Conservation (phyloP, 805 yeast species). For the Starmerella kuoi region DNA sequence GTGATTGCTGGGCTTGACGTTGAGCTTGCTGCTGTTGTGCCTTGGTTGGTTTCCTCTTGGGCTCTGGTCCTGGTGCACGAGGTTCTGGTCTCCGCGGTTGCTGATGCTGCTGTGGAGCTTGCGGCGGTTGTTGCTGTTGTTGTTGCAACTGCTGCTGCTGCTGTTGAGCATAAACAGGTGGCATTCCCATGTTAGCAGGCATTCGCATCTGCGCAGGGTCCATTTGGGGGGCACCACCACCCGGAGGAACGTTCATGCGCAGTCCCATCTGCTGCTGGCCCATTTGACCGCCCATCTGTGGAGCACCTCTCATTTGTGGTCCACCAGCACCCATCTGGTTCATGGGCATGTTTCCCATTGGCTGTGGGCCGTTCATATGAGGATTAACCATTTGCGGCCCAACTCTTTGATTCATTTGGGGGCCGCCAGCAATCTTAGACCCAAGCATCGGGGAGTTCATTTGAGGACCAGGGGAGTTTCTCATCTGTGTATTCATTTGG, state of each 20-base stretch:
- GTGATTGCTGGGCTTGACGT: not conserved
- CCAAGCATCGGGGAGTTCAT: not conserved
- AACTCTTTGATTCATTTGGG: not conserved
- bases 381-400: not conserved
- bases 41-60: not conserved
- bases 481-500: not conserved
- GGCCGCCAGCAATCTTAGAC: not conserved
- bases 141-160: not conserved
- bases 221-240: not conserved
- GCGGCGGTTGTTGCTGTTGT: slow-evolving; percentile 1
- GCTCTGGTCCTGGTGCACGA: not conserved
- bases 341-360: not conserved
- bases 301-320: not conserved
- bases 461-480: not conserved
- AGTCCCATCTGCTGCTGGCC: not conserved
- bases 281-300: slow-evolving; percentile 1
- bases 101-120: not conserved
- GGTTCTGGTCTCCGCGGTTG: not conserved
- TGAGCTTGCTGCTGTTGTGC: not conserved
- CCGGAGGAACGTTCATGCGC: not conserved
- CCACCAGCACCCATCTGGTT: not conserved
- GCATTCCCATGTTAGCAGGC: too few relatives aligned
- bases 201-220: not conserved
- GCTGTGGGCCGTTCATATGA: not conserved
- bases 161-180: not conserved